phyloP scores from a whole-genome alignment of 106 monocot genomes.

The Triglochin maritima region DNA sequence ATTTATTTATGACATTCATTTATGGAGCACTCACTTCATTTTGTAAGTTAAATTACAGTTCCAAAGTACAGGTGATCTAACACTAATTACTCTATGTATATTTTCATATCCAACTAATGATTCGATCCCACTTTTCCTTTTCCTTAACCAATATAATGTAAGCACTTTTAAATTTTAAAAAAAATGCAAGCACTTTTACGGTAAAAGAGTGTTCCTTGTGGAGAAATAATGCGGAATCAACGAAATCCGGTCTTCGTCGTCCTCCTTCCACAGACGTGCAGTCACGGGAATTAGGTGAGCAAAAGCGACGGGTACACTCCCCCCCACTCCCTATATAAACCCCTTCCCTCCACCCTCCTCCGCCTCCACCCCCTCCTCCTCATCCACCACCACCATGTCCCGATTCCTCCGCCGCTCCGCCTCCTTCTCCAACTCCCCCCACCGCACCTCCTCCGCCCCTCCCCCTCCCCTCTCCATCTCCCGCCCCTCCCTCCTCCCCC shows the following conservation, averaged over 20 bases:
- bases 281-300: conserved; percentile 7
- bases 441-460: conserved; percentile 19
- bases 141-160: no score
- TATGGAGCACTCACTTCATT: no score
- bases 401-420: conserved; percentile 36
- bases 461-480: conserved; percentile 18
- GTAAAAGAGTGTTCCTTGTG: no score
- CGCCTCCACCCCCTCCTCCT: neutral
- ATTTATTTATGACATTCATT: no score
- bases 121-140: no score
- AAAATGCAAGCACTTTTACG: no score
- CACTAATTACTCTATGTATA: no score
- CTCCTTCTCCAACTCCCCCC: conserved; percentile 22
- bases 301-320: neutral
- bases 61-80: no score
- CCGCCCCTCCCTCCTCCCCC: neutral
- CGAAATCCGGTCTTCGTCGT: neutral
- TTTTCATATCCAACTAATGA: no score
- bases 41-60: no score
- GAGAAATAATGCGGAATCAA: no score
- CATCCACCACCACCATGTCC: conserved; percentile 4
- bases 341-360: neutral
- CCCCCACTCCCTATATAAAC: neutral
- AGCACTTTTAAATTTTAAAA: no score
- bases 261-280: neutral